Conservation (phyloP, 2,329 filamentous ascomycete species). For the Talaromyces piceae region DNA sequence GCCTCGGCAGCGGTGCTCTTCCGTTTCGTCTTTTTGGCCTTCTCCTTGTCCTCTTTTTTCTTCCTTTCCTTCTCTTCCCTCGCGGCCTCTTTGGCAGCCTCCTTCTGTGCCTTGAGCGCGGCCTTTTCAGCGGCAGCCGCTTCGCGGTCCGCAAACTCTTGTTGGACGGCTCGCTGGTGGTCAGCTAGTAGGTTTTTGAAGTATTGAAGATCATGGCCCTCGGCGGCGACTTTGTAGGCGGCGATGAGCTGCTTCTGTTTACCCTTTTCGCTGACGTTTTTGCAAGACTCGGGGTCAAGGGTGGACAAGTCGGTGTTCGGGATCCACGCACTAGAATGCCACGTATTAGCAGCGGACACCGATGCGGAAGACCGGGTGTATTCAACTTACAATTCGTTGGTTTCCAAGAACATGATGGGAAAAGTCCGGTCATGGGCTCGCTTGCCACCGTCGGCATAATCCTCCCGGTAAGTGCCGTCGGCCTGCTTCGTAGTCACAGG, state of each 20-base stretch:
- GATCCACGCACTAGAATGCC: slow-evolving; percentile 69
- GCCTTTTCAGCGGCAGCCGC: slow-evolving; percentile 53
- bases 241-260: slow-evolving; percentile 76
- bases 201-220: slow-evolving; percentile 67
- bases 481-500: slow-evolving; percentile 74
- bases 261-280: slow-evolving; percentile 56
- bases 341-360: background rate
- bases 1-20: slow-evolving; percentile 65
- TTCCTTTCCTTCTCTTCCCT: slow-evolving; percentile 48
- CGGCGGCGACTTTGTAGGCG: slow-evolving; percentile 72
- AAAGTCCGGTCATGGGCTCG: slow-evolving; percentile 78
- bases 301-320: slow-evolving; percentile 74
- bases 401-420: slow-evolving; percentile 88
- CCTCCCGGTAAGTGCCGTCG: slow-evolving; percentile 81
- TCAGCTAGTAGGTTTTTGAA: slow-evolving; percentile 71
- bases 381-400: slow-evolving; percentile 99
- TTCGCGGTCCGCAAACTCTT: slow-evolving; percentile 58
- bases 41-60: slow-evolving; percentile 43
- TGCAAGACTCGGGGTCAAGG: slow-evolving; percentile 66
- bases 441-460: slow-evolving; percentile 82
- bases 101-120: slow-evolving; percentile 46
- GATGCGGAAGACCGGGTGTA: slow-evolving; percentile 24
- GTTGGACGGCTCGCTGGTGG: slow-evolving; percentile 49
- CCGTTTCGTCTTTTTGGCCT: slow-evolving; percentile 48
- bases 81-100: slow-evolving; percentile 43